Conservation (phyloP, 2,329 filamentous ascomycete genomes). For the Acarospora socialis region DNA sequence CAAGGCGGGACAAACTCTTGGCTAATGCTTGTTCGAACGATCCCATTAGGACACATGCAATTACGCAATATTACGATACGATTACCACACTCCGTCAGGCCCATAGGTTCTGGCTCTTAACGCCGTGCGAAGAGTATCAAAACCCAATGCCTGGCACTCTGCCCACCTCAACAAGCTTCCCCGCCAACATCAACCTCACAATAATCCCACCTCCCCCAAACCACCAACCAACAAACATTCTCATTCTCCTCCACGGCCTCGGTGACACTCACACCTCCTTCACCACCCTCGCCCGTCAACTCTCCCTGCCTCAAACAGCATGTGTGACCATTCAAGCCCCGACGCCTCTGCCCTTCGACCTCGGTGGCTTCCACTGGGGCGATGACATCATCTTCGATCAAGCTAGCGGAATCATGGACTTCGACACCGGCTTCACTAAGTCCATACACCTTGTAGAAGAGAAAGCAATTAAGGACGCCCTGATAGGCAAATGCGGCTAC, state of each 20-base stretch:
- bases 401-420: conserved; percentile 39
- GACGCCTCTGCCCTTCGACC: conserved; percentile 50
- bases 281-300: conserved; percentile 49
- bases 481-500: conserved; percentile 47
- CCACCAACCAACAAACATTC: conserved; percentile 55
- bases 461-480: conserved; percentile 36
- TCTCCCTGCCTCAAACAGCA: conserved; percentile 63
- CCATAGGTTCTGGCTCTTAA: too few species aligned
- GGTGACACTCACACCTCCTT: conserved; percentile 63
- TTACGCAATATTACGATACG: too few species aligned
- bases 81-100: too few species aligned
- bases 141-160: conserved; percentile 22
- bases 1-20: too few species aligned
- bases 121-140: conserved; percentile 6
- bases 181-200: conserved; percentile 25
- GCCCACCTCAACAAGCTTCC: conserved; percentile 33
- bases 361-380: conserved; percentile 57
- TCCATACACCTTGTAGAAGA: conserved; percentile 34
- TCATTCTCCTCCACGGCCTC: conserved; percentile 72
- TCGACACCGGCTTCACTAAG: conserved; percentile 46
- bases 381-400: conserved; percentile 46
- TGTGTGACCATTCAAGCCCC: conserved; percentile 62
- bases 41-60: too few species aligned
- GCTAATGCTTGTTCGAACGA: too few species aligned
- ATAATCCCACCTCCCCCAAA: conserved; percentile 26